Base-by-base conservation (phyloP, 1,284 basidiomycete species). In the Apiotrichum gamsii region DNA sequence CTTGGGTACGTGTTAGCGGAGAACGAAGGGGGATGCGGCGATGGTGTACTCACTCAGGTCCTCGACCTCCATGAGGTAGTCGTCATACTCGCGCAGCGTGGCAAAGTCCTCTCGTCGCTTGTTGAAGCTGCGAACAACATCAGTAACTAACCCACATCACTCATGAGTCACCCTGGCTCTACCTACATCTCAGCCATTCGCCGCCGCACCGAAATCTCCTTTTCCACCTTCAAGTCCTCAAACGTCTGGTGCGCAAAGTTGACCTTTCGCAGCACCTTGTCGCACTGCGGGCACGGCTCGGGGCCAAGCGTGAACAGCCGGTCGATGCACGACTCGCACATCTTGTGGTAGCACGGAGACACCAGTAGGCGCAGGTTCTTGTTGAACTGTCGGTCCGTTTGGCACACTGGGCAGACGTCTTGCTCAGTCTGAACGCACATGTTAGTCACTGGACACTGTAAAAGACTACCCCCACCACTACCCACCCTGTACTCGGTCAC, bases 321-420 rank as follows among this genome's bases (percentile, higher is more conserved):
- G 71, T 98, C 95, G 63, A 99, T 96, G 70, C 95, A 99, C 2
- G 87, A 89, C 75, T 95, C 91, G 73, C 91, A 90, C 93, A 97
- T 94, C 78, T 96, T 96, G 75, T 99, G 95, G 73, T 97, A 99
- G 72, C 95, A 99, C 24, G 88, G 81, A 64, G 90, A 93, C 53
- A 99, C 93, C 47, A 98, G 79, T 38, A 99, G 77, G 34, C 94
- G 83, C 21, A 99, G 77, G 62, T 91, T 90, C 14, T 91, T 90
- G 64, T 97, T 96, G 53, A 97, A 77, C 69, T 95, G 97, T 48
- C 95, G 77, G 67, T 98, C 95, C 30, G 90, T 94, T 72, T 91
- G 90, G 78, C 95, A 98, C 8, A 96, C 84, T 1, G 95, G 94
- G 75, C 95, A 99, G 66, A 90, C 84, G 72, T 99, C 95, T 48